phyloP scores from a whole-genome alignment of 208 protist species.

The Wallacemonas sp. region DNA sequence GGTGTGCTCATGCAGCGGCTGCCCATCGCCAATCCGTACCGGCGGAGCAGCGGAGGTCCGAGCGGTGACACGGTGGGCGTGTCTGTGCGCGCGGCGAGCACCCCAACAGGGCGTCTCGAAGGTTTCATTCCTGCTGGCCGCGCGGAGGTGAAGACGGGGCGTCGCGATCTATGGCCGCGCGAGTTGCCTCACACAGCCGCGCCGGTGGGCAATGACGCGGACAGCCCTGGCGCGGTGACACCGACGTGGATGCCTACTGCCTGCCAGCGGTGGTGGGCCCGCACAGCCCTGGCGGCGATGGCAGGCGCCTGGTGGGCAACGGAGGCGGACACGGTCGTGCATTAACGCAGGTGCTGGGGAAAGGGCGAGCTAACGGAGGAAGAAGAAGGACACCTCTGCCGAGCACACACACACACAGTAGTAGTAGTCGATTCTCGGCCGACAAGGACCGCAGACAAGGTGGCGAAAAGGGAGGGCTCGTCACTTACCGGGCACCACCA shows the following conservation, averaged over 20 bases:
- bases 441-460: no score
- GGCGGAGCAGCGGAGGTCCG: not conserved
- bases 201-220: no score
- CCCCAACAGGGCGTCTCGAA: not conserved
- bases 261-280: conserved; percentile 3
- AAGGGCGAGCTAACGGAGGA: no score
- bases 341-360: not conserved
- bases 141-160: not conserved
- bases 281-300: not conserved
- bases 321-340: not conserved
- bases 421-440: no score
- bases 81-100: not conserved
- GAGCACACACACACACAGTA: no score
- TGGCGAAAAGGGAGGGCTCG: no score
- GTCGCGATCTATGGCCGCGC: not conserved
- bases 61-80: not conserved
- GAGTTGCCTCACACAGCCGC: not conserved
- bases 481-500: no score
- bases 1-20: conserved; percentile 1
- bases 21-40: not conserved
- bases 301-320: not conserved
- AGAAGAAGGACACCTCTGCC: no score
- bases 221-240: not conserved
- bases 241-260: not conserved
- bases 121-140: not conserved